Evolutionary conservation across 257 asterid genomes (phyloP), one percentile per base, ranked within the genome.

Genomic region (Solanum sparsipilum): DNA sequence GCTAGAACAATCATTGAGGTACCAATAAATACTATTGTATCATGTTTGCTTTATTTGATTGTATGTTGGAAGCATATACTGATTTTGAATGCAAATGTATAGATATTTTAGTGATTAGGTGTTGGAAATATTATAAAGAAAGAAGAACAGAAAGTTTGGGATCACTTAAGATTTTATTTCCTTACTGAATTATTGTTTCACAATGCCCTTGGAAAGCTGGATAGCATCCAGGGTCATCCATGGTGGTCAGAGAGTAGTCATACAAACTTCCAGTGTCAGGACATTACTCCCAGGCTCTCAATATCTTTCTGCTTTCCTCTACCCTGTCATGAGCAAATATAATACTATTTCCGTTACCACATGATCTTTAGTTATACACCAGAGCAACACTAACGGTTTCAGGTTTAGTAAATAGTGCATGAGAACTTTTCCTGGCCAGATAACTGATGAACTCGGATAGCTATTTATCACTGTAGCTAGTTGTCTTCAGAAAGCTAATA

Each of bases 361-460:
- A 86, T 86, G 83, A 84, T 89, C 88, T 88, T 39, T 90, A 96
- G 98, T 97, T 96, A 91, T 93, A 97, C 89, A 92, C 96, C 93
- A 97, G 92, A 89, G 96, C 95, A 25, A 94, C 96, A 15, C 7
- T 97, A 86, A 95, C 93, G 96, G 93, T 96, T 91, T 90, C 99
- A 32, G 96, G 96, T 82, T 86, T 92, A 86, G 90, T 93, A 70
- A 97, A 89, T 91, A 94, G 94, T 13, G 72, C 98, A 94, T 58
- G 98, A 96, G 92, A 96, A 93, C 90, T 91, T 97, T 89, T 97
- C 95, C 94, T 94, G 98, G 96, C 99, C 98, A 23, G 98, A 96
- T 93, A 76, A 96, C 96, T 18, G 98, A 95, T 89, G 98, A 96
- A 88, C 94, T 92, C 89, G 98, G 99, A 92, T 95, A 16, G 70